Base-by-base conservation (phyloP, 2,329 filamentous ascomycete species). In the Cladophialophora yegresii region DNA sequence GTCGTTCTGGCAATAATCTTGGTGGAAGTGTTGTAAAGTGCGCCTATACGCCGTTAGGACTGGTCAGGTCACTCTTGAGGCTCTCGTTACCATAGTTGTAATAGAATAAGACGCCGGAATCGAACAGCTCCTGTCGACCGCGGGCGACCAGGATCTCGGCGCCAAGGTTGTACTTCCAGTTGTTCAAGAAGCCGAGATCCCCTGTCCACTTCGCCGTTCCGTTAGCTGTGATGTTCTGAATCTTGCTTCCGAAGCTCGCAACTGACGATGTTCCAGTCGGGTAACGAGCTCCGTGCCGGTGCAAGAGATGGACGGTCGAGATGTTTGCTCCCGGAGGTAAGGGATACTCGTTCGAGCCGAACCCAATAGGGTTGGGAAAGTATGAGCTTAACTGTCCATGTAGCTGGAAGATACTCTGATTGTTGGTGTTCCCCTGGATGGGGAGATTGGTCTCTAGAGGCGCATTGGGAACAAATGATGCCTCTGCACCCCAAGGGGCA, bases 1-100 rank as follows among this genome's bases (percentile, higher is more conserved):
- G 89, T 91, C 0, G 89, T 91, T 30, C 89, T 83, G 16, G 86
- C 88, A 63, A 92, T 84, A 65, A 92, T 86, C 77, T 90, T 92
- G n/a, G 82, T 87, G 62, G 85, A 83, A 4, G 89, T 85, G 70
- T 91, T 88, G 71, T 91, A 91, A 23, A 92, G 77, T n/a, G 36
- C 54, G 23, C 68, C 64, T 62, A 12, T 32, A 20, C 7, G 43
- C 8, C 23, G 9, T 40, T 22, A 54, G 45, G 9, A 43, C 10
- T 10, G 23, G 22, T 28, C n/a, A 9, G 36, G 10, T 43, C 6
- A 6, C 16, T n/a, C 36, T n/a, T 43, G 8, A 16, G 40, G 20
- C 12, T 54, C 49, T 54, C 60, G 59, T 82, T 82, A 6, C 84
- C 86, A 71, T 91, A 91, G 78, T 88, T 85, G 75, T 91, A 92